Evolutionary conservation across 202 grass and related monocot genomes (phyloP).

Genomic region (Carex sylvatica): DNA sequence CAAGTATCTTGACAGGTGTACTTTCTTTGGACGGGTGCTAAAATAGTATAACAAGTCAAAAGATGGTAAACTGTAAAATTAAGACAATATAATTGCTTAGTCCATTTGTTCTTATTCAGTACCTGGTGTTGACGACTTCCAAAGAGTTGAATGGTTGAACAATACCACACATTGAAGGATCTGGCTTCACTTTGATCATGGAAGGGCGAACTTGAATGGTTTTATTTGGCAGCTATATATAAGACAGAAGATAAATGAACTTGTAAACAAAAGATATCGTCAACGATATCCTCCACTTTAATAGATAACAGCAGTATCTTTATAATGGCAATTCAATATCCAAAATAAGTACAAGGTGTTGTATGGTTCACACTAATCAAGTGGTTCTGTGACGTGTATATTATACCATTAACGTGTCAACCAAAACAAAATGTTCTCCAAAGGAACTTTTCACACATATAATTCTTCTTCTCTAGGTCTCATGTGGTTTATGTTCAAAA

Average conservation of each 20-base stretch:
- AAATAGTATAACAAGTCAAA: slow-evolving; percentile 10
- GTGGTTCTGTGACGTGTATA: not conserved
- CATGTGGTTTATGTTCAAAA: not conserved
- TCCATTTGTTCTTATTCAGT: not conserved
- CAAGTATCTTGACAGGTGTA: slow-evolving; percentile 58
- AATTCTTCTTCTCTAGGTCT: not conserved
- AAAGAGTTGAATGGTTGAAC: slow-evolving; percentile 53
- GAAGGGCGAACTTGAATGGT: slow-evolving; percentile 58
- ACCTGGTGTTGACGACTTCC: slow-evolving; percentile 72
- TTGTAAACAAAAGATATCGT: not conserved
- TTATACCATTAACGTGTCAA: not conserved
- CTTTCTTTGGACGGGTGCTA: slow-evolving; percentile 55
- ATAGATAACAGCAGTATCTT: not conserved
- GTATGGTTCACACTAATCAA: not conserved
- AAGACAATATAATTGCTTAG: not conserved
- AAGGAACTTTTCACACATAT: not conserved
- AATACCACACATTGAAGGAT: slow-evolving; percentile 25
- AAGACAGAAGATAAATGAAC: slow-evolving; percentile 21
- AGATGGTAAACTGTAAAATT: not conserved
- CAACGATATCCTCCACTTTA: not conserved
- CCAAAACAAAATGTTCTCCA: not conserved
- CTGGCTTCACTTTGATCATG: slow-evolving; percentile 63
- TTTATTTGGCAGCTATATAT: slow-evolving; percentile 48
- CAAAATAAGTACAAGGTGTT: not conserved
- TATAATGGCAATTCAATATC: not conserved